phyloP scores from a whole-genome alignment of 1,284 basidiomycete species.

The Apiotrichum laibachii region DNA sequence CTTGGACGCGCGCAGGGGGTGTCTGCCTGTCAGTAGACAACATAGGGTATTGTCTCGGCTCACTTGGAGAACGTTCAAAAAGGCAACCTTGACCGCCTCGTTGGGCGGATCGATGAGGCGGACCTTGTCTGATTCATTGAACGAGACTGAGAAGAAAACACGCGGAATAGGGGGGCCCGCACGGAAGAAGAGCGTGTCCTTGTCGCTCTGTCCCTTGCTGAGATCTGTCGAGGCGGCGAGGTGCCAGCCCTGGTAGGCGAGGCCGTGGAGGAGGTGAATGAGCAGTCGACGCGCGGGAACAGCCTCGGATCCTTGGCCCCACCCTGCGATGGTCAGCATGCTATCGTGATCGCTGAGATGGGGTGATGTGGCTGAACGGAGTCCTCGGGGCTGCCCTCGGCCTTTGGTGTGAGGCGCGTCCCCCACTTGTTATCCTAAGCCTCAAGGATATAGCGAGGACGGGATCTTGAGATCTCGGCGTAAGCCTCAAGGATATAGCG shows the following conservation, averaged over 20 bases:
- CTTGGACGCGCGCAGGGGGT: conserved; percentile 41
- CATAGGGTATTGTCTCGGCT: conserved; percentile 9
- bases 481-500: too few relatives aligned
- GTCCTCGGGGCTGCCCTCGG: too few relatives aligned
- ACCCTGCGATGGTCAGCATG: conserved; percentile 25
- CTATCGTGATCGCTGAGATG: too few relatives aligned
- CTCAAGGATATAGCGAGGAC: too few relatives aligned
- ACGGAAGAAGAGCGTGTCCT: conserved; percentile 42
- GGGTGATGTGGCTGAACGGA: too few relatives aligned
- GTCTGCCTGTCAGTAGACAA: conserved; percentile 10
- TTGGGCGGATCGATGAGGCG: conserved; percentile 45
- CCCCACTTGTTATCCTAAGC: too few relatives aligned
- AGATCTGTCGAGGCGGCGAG: conserved; percentile 33
- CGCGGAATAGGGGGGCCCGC: conserved; percentile 30
- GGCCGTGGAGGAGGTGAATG: conserved; percentile 30
- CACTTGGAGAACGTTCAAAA: conserved; percentile 33
- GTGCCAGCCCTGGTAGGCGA: conserved; percentile 38
- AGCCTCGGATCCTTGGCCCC: conserved; percentile 34
- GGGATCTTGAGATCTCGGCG: too few relatives aligned
- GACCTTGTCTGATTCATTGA: conserved; percentile 45
- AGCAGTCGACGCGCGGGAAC: conserved; percentile 37
- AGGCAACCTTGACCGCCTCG: conserved; percentile 26
- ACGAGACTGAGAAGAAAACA: conserved; percentile 37
- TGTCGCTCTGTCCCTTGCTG: conserved; percentile 38
- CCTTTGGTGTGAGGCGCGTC: too few relatives aligned